Evolutionary conservation across 768 basidiomycete genomes (phyloP).

Genomic region (Suillus brevipes): DNA sequence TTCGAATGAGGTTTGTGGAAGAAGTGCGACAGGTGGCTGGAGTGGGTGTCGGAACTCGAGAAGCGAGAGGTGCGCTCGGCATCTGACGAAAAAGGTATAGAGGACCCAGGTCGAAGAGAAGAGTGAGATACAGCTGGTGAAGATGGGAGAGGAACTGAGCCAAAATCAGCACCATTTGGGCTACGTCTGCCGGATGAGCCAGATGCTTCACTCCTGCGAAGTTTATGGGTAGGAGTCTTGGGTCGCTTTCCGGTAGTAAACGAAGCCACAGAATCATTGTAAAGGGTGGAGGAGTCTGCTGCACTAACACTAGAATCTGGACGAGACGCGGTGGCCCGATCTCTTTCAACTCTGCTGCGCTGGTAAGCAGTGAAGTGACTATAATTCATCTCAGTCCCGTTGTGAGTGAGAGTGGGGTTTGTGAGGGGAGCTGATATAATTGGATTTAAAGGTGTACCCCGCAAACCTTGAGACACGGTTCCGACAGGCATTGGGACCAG

Average conservation of each 20-base stretch:
- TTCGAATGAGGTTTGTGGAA: slow-evolving; percentile 50
- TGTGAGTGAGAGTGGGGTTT: slow-evolving; percentile 72
- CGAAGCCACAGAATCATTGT: slow-evolving; percentile 48
- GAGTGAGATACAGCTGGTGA: slow-evolving; percentile 30
- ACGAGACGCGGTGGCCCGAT: slow-evolving; percentile 41
- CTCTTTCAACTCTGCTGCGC: slow-evolving; percentile 53
- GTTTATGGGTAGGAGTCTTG: slow-evolving; percentile 37
- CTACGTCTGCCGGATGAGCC: slow-evolving; percentile 49
- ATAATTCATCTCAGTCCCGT: slow-evolving; percentile 69
- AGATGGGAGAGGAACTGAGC: slow-evolving; percentile 39
- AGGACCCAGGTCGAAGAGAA: slow-evolving; percentile 51
- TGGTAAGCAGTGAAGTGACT: slow-evolving; percentile 47
- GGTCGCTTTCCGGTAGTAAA: slow-evolving; percentile 34
- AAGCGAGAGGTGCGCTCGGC: slow-evolving; percentile 61
- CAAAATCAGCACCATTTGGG: slow-evolving; percentile 55
- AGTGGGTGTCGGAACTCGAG: slow-evolving; percentile 51
- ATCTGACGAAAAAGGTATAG: slow-evolving; percentile 56
- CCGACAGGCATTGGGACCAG: slow-evolving; percentile 60
- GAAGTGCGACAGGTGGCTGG: slow-evolving; percentile 46
- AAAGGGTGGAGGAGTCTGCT: slow-evolving; percentile 59
- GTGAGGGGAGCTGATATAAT: slow-evolving; percentile 81
- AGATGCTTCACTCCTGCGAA: slow-evolving; percentile 56
- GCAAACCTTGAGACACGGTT: slow-evolving; percentile 55
- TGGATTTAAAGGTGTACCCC: slow-evolving; percentile 33
- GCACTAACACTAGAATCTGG: slow-evolving; percentile 56